Conservation (phyloP, 2,329 filamentous ascomycete genomes). For the Ambrosiella cleistominuta region DNA sequence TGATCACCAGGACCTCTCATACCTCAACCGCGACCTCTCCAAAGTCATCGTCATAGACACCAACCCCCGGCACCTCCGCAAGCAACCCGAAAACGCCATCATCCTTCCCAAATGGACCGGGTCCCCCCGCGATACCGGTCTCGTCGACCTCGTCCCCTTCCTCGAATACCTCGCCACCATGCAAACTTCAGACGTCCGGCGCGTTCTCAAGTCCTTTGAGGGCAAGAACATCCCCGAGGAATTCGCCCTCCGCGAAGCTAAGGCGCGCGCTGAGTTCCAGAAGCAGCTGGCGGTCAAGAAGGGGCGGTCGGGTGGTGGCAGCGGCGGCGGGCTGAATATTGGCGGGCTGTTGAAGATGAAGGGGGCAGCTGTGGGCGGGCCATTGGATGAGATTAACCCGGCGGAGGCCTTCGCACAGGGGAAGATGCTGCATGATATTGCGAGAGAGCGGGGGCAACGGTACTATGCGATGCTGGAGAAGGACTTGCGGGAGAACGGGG, state of each 20-base stretch:
- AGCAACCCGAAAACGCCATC: conserved; percentile 94
- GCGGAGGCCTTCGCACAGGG: conserved; percentile 70
- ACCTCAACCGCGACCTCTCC: conserved; percentile 85
- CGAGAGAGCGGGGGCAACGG: conserved; percentile 75
- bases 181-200: conserved; percentile 73
- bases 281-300: conserved; percentile 55
- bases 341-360: conserved; percentile 55
- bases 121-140: conserved; percentile 62
- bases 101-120: conserved; percentile 82
- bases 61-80: conserved; percentile 59
- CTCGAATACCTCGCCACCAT: conserved; percentile 94
- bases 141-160: conserved; percentile 85
- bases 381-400: conserved; percentile 38
- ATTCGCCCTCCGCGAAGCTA: conserved; percentile 74
- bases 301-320: conserved; percentile 47
- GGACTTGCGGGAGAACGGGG: conserved; percentile 82
- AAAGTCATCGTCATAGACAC: conserved; percentile 94
- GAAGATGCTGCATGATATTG: conserved; percentile 94
- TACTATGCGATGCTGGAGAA: conserved; percentile 80
- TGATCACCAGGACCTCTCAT: conserved; percentile 63
- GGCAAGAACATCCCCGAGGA: conserved; percentile 79
- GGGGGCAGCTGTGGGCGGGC: conserved; percentile 42
- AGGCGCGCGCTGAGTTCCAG: conserved; percentile 70
- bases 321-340: conserved; percentile 39
- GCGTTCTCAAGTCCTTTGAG: conserved; percentile 72